Conservation (phyloP, 2,329 filamentous ascomycete genomes). For the Aspergillus latus region DNA sequence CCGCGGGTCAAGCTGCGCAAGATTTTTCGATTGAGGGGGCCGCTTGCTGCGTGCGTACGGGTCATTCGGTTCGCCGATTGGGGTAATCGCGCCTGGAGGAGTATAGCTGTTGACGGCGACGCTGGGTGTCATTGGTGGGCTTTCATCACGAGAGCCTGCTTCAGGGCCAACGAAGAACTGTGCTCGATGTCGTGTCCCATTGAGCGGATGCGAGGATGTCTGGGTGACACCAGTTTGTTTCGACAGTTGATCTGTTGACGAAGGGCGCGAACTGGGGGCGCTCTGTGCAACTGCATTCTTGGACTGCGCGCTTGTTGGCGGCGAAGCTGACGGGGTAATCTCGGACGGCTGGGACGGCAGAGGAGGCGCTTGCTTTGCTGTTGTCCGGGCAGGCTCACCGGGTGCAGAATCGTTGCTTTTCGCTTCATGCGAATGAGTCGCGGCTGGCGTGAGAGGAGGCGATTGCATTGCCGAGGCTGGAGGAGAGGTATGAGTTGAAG, state of each 20-base stretch:
- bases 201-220: constrained; percentile 42
- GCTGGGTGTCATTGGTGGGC: constrained; percentile 61
- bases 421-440: constrained; percentile 62
- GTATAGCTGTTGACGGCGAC: constrained; percentile 45
- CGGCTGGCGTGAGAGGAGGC: constrained; percentile 83
- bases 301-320: constrained; percentile 41
- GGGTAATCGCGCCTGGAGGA: constrained; percentile 73
- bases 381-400: constrained; percentile 31
- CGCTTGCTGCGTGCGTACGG: constrained; percentile 83
- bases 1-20: constrained; percentile 70
- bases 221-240: constrained; percentile 48
- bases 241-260: constrained; percentile 42
- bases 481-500: constrained; percentile 68
- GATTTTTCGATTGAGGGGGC: constrained; percentile 65
- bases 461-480: constrained; percentile 73
- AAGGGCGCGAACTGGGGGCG: constrained; percentile 41
- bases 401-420: constrained; percentile 29
- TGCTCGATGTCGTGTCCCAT: constrained; percentile 51
- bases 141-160: constrained; percentile 57
- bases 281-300: constrained; percentile 32
- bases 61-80: constrained; percentile 77
- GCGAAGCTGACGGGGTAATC: constrained; percentile 58
- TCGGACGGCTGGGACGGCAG: constrained; percentile 27
- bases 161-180: constrained; percentile 61
- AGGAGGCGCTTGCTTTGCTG: constrained; percentile 32